Conservation (phyloP, 2,329 filamentous ascomycete species). For the Colletotrichum lentis region DNA sequence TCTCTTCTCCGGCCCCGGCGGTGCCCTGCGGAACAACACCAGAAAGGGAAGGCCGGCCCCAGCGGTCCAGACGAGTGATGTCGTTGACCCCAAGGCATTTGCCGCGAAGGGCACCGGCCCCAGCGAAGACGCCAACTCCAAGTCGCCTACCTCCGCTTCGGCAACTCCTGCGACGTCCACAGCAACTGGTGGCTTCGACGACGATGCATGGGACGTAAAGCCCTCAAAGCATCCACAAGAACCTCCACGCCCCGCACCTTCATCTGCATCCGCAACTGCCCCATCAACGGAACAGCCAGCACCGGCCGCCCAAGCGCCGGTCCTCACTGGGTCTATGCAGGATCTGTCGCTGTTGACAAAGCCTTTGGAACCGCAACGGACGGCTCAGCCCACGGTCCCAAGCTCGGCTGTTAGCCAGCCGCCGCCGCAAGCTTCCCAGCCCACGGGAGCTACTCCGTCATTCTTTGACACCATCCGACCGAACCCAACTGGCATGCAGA, state of each 20-base stretch:
- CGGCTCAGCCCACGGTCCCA: constrained; percentile 42
- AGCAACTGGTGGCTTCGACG: constrained; percentile 75
- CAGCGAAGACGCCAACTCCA: constrained; percentile 46
- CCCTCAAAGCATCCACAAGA: constrained; percentile 68
- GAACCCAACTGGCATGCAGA: constrained; percentile 30
- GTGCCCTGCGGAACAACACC: constrained; percentile 90
- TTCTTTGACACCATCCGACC: constrained; percentile 60
- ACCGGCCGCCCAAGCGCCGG: constrained; percentile 50
- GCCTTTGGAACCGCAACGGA: constrained; percentile 59
- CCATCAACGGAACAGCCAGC: constrained; percentile 43
- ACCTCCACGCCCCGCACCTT: constrained; percentile 49
- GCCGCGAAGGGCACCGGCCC: constrained; percentile 65
- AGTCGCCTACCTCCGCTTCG: constrained; percentile 17
- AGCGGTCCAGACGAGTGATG: constrained; percentile 83
- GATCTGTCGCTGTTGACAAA: constrained; percentile 63
- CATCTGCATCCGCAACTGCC: constrained; percentile 48
- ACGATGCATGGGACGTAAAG: constrained; percentile 97
- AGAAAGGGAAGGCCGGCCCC: constrained; percentile 89
- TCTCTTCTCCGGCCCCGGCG: constrained; percentile 93
- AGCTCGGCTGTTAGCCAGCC: constrained; percentile 46
- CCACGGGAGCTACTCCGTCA: constrained; percentile 64
- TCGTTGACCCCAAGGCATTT: constrained; percentile 88
- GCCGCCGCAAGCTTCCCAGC: constrained; percentile 52
- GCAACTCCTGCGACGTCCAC: constrained; percentile 28
- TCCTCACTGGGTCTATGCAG: constrained; percentile 73